Conservation (phyloP, 495 filamentous ascomycete genomes). For the Collariella sp. region DNA sequence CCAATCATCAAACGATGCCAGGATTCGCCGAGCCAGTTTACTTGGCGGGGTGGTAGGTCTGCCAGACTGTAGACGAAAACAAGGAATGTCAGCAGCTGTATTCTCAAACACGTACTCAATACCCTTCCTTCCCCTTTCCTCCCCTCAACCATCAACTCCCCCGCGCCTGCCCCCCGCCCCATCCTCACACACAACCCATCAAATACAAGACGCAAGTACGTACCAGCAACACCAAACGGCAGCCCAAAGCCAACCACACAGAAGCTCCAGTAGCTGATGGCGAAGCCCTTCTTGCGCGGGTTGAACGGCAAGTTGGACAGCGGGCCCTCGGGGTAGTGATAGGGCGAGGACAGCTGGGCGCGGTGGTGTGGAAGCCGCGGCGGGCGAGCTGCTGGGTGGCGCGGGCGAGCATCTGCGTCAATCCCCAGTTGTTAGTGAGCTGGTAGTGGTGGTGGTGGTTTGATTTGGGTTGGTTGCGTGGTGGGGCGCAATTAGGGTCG, state of each 20-base stretch:
- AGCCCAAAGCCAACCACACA: constrained; percentile 66
- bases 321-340: constrained; percentile 98
- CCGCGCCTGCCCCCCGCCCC: background rate
- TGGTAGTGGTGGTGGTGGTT: background rate
- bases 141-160: too few species aligned
- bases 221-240: constrained; percentile 79
- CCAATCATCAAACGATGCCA: background rate
- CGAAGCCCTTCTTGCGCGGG: constrained; percentile 77
- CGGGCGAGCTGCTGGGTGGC: constrained; percentile 62
- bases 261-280: constrained; percentile 72
- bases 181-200: background rate
- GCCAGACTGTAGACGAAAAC: constrained; percentile 61
- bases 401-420: background rate
- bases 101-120: background rate
- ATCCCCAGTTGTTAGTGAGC: background rate
- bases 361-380: constrained; percentile 92
- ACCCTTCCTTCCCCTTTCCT: background rate
- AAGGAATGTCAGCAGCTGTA: background rate
- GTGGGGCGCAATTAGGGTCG: too few species aligned
- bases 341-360: constrained; percentile 75
- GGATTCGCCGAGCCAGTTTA: constrained; percentile 3
- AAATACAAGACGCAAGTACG: constrained; percentile 26
- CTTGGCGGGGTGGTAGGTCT: constrained; percentile 60
- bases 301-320: constrained; percentile 94
- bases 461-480: too few species aligned